A percentile compares a stretch with the other conserved stretches of the same genome.
phyloP scores from a whole-genome alignment of 306 rosid species.

The Cercis canadensis region DNA sequence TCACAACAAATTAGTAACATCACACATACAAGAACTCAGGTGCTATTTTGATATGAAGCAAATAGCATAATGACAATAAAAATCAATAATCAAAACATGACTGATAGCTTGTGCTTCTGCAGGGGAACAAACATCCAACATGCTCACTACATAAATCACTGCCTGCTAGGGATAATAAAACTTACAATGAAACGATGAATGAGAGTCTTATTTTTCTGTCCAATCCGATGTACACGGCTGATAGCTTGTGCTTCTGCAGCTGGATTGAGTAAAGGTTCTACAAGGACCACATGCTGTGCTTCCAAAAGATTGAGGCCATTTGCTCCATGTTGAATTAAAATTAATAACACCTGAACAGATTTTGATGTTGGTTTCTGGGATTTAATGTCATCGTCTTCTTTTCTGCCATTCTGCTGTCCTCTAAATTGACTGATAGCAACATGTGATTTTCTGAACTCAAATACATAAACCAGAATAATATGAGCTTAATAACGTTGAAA shows the following conservation, averaged over 20 bases:
- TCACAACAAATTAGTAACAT: no score
- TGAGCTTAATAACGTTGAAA: constrained; percentile 21
- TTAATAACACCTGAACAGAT: constrained; percentile 75
- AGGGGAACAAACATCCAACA: not conserved
- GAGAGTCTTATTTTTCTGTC: constrained; percentile 71
- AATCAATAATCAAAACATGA: no score
- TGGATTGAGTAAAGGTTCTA: constrained; percentile 94
- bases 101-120: no score
- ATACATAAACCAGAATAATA: constrained; percentile 37
- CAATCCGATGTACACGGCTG: constrained; percentile 92
- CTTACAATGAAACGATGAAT: constrained; percentile 90
- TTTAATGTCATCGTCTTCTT: constrained; percentile 41
- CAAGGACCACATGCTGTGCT: constrained; percentile 91
- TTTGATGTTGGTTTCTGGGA: constrained; percentile 44
- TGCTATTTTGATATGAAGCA: not conserved
- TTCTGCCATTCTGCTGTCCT: constrained; percentile 53
- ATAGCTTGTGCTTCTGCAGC: constrained; percentile 98
- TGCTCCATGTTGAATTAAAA: constrained; percentile 92
- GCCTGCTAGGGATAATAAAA: constrained; percentile 24
- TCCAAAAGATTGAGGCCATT: constrained; percentile 94
- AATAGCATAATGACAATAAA: not conserved
- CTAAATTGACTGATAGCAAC: constrained; percentile 81
- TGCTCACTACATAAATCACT: constrained; percentile 3
- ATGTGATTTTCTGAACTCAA: constrained; percentile 76
- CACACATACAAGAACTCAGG: no score